Base-by-base conservation (phyloP, 768 basidiomycete genomes). In the Mycena olivaceomarginata region DNA sequence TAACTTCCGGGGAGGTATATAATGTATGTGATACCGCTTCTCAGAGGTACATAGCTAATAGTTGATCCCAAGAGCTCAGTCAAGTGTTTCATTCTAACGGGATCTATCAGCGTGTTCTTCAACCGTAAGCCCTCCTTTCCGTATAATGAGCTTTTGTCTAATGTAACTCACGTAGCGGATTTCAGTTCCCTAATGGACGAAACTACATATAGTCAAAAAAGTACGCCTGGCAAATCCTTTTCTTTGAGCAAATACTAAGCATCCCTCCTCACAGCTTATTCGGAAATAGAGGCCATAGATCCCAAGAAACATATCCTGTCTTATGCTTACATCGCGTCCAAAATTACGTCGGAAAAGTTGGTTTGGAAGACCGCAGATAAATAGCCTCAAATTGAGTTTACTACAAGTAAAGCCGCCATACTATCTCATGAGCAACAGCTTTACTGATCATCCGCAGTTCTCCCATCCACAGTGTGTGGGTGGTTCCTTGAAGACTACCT, bases 21-120 rank as follows among this genome's bases (percentile, higher is more conserved):
- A 16, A 45, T 15, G 78, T 74, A 57, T 9, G 56, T 22, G 5
- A 22, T 22, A 25, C 8, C 22, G 56, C 10, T 20, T 7, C 22
- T n/a, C 22, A 22, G 8, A 25, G 4, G 8, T 5, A 5, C 48
- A 57, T 25, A 8, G 7, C 56, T 10, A n/a, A 22, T 57, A 25
- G 4, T 57, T 57, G 67, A 76, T n/a, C 11, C 43, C 43, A 15
- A 45, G 48, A 79, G 80, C 7, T 79, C 82, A 13, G 77, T 84
- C 46, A 80, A 76, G 46, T 81, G 82, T 67, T 65, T 83, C 22
- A 72, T 82, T 8, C 48, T 82, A 37, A 81, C 82, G 16, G 77
- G 83, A 31, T 82, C 81, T 25, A 69, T 77, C 56, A 80, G 74
- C 8, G 70, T 39, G 45, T 73, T 79, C 43, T 79, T 79, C 40